Evolutionary conservation across 1,284 basidiomycete species (phyloP).

Genomic region (Thecaphora thlaspeos): DNA sequence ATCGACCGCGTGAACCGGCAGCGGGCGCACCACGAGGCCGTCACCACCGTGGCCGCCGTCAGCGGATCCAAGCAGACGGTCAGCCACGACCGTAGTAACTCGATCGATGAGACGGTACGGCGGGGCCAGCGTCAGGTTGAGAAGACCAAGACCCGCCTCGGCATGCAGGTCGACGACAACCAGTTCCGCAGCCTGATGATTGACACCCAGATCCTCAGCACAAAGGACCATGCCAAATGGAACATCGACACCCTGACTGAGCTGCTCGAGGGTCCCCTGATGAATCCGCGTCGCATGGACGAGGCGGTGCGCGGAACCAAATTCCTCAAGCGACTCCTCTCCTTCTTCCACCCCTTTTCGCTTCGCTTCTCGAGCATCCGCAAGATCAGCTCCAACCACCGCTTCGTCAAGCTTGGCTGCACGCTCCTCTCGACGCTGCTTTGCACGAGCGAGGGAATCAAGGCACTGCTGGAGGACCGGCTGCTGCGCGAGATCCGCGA

Average conservation of each 20-base stretch:
- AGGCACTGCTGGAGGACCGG: constrained; percentile 82
- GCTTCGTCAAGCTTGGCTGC: constrained; percentile 61
- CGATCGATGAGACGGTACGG: constrained; percentile 79
- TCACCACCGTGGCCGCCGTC: constrained; percentile 20
- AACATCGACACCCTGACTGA: constrained; percentile 84
- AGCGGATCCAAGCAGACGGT: constrained; percentile 13
- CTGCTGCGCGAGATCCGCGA: constrained; percentile 81
- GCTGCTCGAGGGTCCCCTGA: constrained; percentile 84
- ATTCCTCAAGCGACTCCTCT: constrained; percentile 80
- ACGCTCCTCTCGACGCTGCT: constrained; percentile 79
- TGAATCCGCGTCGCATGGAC: constrained; percentile 89
- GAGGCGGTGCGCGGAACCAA: constrained; percentile 88
- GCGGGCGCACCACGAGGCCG: constrained; percentile 31
- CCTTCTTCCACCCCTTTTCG: constrained; percentile 87
- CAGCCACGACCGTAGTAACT: constrained; percentile 68
- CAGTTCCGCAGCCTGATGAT: constrained; percentile 54
- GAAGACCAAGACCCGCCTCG: constrained; percentile 80
- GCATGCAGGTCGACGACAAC: constrained; percentile 66
- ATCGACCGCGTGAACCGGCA: constrained; percentile 81
- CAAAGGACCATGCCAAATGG: constrained; percentile 90
- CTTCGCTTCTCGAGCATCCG: constrained; percentile 78
- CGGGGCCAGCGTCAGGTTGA: constrained; percentile 70
- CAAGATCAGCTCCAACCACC: constrained; percentile 63
- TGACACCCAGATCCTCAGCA: constrained; percentile 70
- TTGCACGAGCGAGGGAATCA: constrained; percentile 76